These are phyloP conservation scores for Tephrocybe sp. DNA, from an alignment of 768 basidiomycete genomes.

Conservation along the genomic window DNA sequence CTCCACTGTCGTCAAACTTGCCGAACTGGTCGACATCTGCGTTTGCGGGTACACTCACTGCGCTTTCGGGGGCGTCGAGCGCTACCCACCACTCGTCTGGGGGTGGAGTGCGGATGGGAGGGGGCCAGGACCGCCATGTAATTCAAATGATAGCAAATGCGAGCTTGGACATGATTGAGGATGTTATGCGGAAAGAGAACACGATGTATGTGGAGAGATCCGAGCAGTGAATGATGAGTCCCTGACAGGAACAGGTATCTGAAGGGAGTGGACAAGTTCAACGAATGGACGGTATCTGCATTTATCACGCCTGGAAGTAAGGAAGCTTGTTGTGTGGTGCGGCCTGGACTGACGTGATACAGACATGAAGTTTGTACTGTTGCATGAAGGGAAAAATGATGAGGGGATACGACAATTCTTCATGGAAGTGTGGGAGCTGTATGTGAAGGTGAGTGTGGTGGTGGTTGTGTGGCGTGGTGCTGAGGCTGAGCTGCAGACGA, in stretches of 20 bases:
- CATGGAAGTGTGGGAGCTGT: constrained; percentile 94
- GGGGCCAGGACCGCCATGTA: constrained; percentile 88
- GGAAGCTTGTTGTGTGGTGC: constrained; percentile 25
- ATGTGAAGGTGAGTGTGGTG: constrained; percentile 78
- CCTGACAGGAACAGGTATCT: constrained; percentile 71
- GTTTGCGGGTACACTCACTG: constrained; percentile 86
- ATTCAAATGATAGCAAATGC: constrained; percentile 99
- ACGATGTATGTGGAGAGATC: constrained; percentile 58
- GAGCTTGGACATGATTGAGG: constrained; percentile 92
- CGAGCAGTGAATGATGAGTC: constrained; percentile 8
- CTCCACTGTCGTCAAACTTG: constrained; percentile 77
- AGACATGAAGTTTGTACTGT: constrained; percentile 95
- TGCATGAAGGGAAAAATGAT: constrained; percentile 96
- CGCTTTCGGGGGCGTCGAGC: constrained; percentile 81
- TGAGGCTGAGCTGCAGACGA: constrained; percentile 50
- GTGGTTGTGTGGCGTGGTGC: background rate
- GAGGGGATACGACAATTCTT: constrained; percentile 94
- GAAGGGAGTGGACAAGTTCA: constrained; percentile 94
- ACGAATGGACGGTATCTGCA: constrained; percentile 97
- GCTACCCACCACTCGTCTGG: constrained; percentile 68
- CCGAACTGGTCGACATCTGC: constrained; percentile 92
- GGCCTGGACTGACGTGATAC: constrained; percentile 18
- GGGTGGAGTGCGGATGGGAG: constrained; percentile 68
- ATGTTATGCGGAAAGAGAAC: constrained; percentile 81
- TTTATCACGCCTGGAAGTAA: constrained; percentile 95